A percentile compares a stretch with the other conserved stretches of the same genome.
Conservation (phyloP, 164 flowering plant species). For the Chimonanthus praecox region DNA sequence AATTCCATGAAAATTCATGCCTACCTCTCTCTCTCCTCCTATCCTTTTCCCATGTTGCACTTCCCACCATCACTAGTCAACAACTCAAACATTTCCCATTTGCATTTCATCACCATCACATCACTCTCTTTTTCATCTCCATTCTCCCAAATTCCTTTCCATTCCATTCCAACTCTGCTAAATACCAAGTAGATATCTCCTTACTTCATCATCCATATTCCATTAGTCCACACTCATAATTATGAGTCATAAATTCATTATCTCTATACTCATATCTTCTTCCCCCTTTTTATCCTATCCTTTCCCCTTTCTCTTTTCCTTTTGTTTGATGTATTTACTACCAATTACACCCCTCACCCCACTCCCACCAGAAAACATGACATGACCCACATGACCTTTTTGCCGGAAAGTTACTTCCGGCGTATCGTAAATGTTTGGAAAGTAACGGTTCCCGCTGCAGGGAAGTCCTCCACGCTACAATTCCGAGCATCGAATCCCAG, state of each 20-base stretch:
- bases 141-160: conserved; percentile 5
- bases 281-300: neutral
- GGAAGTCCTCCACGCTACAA: conserved; percentile 51
- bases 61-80: conserved; percentile 7
- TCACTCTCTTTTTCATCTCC: conserved; percentile 5
- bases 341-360: conserved; percentile 1
- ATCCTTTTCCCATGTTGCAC: neutral
- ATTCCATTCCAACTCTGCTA: neutral
- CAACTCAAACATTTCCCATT: neutral
- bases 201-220: neutral
- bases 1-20: neutral
- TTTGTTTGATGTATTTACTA: neutral
- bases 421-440: conserved; percentile 67
- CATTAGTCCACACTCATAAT: neutral
- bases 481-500: conserved; percentile 57
- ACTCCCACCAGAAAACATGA: neutral
- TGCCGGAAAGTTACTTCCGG: conserved; percentile 31
- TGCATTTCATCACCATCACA: conserved; percentile 17
- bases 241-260: neutral
- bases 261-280: conserved; percentile 11
- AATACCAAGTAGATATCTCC: neutral
- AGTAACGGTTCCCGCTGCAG: conserved; percentile 58
- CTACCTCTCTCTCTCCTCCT: conserved; percentile 12
- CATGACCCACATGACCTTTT: conserved; percentile 1
- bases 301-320: no score